These are phyloP conservation scores for Phoma sp. DNA, from an alignment of 2,329 filamentous ascomycete species.

Conservation along the genomic window DNA sequence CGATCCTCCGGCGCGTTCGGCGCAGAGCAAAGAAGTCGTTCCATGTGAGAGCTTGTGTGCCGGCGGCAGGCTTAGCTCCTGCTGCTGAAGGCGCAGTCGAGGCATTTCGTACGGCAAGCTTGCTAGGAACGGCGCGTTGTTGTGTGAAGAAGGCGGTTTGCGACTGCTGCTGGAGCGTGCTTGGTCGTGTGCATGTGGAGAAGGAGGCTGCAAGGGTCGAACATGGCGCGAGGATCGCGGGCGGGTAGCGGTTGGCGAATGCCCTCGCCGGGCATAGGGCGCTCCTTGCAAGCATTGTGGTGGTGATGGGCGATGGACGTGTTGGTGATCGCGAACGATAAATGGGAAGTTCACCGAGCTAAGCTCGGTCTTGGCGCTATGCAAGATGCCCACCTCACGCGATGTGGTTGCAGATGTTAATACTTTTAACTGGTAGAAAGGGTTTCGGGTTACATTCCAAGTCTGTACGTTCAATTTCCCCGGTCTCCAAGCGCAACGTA, in stretches of 20 bases:
- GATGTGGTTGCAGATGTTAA: not conserved
- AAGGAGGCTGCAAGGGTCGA: constrained; percentile 34
- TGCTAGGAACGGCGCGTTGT: constrained; percentile 14
- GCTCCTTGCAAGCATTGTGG: constrained; percentile 42
- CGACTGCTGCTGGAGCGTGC: constrained; percentile 29
- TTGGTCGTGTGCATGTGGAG: constrained; percentile 37
- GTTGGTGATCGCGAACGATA: not conserved
- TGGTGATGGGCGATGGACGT: constrained; percentile 7
- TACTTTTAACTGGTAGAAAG: too few relatives aligned
- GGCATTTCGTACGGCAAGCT: constrained; percentile 29
- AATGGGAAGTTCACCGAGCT: constrained; percentile 11
- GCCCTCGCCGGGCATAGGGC: constrained; percentile 42
- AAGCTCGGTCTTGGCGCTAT: constrained; percentile 15
- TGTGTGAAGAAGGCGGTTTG: constrained; percentile 22
- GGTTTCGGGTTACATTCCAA: too few relatives aligned
- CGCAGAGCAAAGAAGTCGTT: constrained; percentile 92
- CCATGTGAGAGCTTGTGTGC: constrained; percentile 64
- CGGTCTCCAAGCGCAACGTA: too few relatives aligned
- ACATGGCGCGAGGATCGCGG: constrained; percentile 35
- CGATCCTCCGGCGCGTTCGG: constrained; percentile 82
- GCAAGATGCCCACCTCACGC: not conserved
- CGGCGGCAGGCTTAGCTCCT: constrained; percentile 22
- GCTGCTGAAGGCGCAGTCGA: constrained; percentile 29
- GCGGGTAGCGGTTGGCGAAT: constrained; percentile 39
- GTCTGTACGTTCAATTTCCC: too few relatives aligned